These are phyloP conservation scores for Linum usitatissimum DNA, from an alignment of 345 rosid genomes.

Conservation along the genomic window DNA sequence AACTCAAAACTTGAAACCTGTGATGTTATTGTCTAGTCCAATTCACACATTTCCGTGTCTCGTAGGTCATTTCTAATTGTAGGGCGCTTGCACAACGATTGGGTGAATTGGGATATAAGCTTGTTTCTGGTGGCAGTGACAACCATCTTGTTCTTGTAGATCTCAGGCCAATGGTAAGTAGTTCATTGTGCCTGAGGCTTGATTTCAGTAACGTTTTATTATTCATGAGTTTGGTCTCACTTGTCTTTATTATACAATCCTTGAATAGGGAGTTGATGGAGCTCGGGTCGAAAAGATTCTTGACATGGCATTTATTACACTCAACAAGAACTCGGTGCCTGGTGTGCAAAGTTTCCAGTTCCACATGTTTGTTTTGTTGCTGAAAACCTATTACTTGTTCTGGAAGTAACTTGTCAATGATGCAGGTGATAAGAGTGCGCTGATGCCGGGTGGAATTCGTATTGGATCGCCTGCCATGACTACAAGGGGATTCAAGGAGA, in stretches of 20 bases:
- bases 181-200: too few relatives aligned
- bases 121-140: conserved; percentile 91
- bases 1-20: not conserved
- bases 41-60: conserved; percentile 5
- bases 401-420: not conserved
- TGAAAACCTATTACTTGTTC: not conserved
- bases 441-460: conserved; percentile 88
- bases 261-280: conserved; percentile 71
- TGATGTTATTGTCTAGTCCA: not conserved
- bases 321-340: conserved; percentile 90
- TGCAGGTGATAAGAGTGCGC: conserved; percentile 79
- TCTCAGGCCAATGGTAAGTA: conserved; percentile 72
- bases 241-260: too few relatives aligned
- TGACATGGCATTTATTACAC: conserved; percentile 85
- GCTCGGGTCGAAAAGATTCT: conserved; percentile 90
- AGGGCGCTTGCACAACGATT: conserved; percentile 61
- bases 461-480: conserved; percentile 95
- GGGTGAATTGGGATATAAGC: conserved; percentile 60
- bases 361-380: not conserved
- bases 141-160: conserved; percentile 90
- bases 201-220: too few relatives aligned
- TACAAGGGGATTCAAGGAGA: conserved; percentile 67
- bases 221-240: too few relatives aligned
- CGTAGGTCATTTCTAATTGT: conserved; percentile 72
- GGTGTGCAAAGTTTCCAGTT: conserved; percentile 29